Conservation (phyloP, 805 yeast genomes). For the Suhomyces prunicola region DNA sequence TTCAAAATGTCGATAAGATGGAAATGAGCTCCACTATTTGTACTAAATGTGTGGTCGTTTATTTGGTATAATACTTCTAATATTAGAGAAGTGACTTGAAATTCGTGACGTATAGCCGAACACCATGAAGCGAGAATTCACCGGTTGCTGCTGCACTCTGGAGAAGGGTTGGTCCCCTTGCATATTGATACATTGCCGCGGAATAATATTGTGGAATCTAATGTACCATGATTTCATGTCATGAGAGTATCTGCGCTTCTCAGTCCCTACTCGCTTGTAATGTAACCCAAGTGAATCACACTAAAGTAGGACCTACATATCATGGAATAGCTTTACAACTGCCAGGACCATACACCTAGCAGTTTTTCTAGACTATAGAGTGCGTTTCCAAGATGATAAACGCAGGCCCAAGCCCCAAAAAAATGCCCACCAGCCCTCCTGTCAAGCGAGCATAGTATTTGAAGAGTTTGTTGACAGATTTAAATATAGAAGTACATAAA, state of each 20-base stretch:
- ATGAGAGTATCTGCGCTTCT: neutral
- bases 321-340: neutral
- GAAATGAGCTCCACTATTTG: neutral
- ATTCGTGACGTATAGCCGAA: neutral
- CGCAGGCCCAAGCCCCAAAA: neutral
- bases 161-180: neutral
- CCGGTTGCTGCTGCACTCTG: neutral
- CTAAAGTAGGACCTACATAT: neutral
- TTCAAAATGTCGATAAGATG: neutral
- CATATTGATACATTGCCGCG: neutral
- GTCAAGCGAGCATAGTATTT: neutral
- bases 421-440: neutral
- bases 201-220: too few relatives aligned
- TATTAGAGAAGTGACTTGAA: neutral
- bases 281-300: neutral
- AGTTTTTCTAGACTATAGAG: neutral
- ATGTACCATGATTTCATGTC: neutral
- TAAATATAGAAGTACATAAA: neutral
- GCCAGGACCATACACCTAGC: neutral
- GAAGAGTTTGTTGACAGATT: neutral
- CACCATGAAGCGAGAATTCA: neutral
- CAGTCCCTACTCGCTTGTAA: neutral
- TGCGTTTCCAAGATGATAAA: neutral
- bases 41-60: neutral
- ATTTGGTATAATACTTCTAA: neutral